These are phyloP conservation scores for Camelina hispida DNA, from an alignment of 345 rosid genomes.

Conservation along the genomic window DNA sequence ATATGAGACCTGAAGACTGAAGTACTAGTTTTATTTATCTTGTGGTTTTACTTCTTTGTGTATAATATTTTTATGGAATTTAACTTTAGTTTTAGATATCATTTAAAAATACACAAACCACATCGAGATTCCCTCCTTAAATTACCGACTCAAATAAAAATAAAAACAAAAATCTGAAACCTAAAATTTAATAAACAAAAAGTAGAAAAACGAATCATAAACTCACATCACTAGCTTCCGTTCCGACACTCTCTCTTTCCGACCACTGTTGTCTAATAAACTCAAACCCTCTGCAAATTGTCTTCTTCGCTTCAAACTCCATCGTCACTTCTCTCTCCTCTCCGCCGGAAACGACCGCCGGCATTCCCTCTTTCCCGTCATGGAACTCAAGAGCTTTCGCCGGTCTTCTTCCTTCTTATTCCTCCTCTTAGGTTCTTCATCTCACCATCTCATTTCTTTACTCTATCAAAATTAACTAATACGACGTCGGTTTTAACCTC, in stretches of 20 bases:
- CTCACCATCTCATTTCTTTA: neutral
- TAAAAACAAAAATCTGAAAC: slow-evolving; percentile 3
- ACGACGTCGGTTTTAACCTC: neutral
- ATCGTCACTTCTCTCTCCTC: slow-evolving; percentile 26
- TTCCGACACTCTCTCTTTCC: neutral
- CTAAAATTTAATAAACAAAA: slow-evolving; percentile 9
- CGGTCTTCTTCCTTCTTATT: slow-evolving; percentile 21
- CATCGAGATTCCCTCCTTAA: slow-evolving; percentile 39
- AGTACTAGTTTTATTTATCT: too few species aligned
- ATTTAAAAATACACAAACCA: neutral
- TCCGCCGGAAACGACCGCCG: slow-evolving; percentile 30
- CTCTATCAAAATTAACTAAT: neutral
- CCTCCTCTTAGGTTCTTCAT: slow-evolving; percentile 38
- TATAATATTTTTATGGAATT: neutral
- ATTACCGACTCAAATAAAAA: slow-evolving; percentile 29
- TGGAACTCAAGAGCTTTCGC: slow-evolving; percentile 33
- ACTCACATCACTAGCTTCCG: slow-evolving; percentile 19
- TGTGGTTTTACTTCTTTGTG: slow-evolving; percentile 1
- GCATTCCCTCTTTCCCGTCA: neutral
- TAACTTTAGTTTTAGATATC: too few species aligned
- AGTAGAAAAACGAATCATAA: slow-evolving; percentile 29
- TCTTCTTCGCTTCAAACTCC: slow-evolving; percentile 4
- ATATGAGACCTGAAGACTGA: neutral
- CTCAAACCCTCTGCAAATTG: slow-evolving; percentile 24
- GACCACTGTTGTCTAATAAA: slow-evolving; percentile 2